Percentiles rank a stretch among this genome's conserved stretches.
Evolutionary conservation across 257 asterid genomes (phyloP).

Genomic region (Penstemon barbatus): DNA sequence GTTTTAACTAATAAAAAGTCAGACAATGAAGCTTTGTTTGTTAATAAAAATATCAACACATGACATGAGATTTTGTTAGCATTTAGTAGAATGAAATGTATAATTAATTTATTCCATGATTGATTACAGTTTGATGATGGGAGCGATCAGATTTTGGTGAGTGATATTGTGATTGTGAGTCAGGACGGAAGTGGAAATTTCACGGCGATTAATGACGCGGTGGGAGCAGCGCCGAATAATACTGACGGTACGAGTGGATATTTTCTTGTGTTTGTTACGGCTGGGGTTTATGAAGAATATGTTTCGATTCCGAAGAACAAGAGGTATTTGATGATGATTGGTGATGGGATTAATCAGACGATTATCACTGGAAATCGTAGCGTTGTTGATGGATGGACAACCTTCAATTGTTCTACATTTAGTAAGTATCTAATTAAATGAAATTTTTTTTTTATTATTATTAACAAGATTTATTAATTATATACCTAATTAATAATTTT

Average conservation of each 20-base stretch:
- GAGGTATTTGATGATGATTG: conserved; percentile 68
- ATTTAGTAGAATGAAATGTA: too few relatives aligned
- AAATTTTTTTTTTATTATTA: too few relatives aligned
- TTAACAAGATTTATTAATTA: too few relatives aligned
- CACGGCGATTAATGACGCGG: conserved; percentile 61
- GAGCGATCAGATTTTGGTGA: conserved; percentile 40
- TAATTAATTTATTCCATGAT: too few relatives aligned
- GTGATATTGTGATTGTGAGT: conserved; percentile 55
- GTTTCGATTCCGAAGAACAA: conserved; percentile 55
- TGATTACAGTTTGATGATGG: conserved; percentile 6
- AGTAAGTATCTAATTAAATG: conserved; percentile 35
- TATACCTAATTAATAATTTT: too few relatives aligned
- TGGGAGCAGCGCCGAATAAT: conserved; percentile 59
- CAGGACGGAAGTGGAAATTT: conserved; percentile 60
- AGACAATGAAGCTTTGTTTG: too few relatives aligned
- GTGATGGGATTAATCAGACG: conserved; percentile 72
- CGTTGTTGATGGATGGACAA: conserved; percentile 79
- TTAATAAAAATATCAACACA: too few relatives aligned
- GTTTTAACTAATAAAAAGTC: too few relatives aligned
- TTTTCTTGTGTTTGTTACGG: conserved; percentile 52
- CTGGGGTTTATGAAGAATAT: conserved; percentile 76
- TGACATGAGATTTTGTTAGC: too few relatives aligned
- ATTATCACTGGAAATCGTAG: conserved; percentile 67
- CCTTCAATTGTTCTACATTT: conserved; percentile 67
- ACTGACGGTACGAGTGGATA: conserved; percentile 46